Evolutionary conservation across 2,329 filamentous ascomycete genomes (phyloP).

Genomic region (Rutstroemia sp.): DNA sequence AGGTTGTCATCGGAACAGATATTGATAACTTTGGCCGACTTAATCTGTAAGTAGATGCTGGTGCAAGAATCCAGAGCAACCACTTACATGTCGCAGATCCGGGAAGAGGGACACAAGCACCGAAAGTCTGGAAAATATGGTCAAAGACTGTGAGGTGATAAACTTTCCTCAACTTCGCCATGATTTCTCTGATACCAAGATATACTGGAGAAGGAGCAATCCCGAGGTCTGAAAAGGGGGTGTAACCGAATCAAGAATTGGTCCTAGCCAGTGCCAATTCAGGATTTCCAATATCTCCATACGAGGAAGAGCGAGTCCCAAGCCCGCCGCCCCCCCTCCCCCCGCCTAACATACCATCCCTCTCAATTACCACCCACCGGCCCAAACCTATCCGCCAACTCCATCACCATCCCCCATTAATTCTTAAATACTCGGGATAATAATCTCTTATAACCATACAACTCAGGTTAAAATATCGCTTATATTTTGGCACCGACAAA

Average conservation of each 20-base stretch:
- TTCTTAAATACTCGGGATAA: too few species aligned
- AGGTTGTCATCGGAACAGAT: slow-evolving; percentile 26
- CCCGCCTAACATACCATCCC: background rate
- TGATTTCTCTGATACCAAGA: slow-evolving; percentile 29
- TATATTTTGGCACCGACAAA: too few species aligned
- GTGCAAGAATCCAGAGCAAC: background rate
- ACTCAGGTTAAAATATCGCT: too few species aligned
- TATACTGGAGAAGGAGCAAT: slow-evolving; percentile 21
- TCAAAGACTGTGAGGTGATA: slow-evolving; percentile 20
- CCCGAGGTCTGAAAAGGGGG: background rate
- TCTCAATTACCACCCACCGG: slow-evolving; percentile 38
- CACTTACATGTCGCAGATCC: slow-evolving; percentile 5
- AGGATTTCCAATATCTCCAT: background rate
- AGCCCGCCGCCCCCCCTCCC: too few species aligned
- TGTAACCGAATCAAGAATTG: background rate
- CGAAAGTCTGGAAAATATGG: slow-evolving; percentile 19
- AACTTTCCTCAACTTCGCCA: slow-evolving; percentile 27
- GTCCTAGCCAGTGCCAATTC: too few species aligned
- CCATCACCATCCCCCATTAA: slow-evolving; percentile 39
- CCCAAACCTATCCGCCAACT: slow-evolving; percentile 56
- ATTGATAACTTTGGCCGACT: slow-evolving; percentile 24
- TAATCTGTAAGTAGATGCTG: slow-evolving; percentile 14
- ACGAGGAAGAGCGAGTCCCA: too few species aligned
- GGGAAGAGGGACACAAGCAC: slow-evolving; percentile 7
- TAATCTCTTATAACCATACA: too few species aligned